Evolutionary conservation across 2,329 filamentous ascomycete genomes (phyloP), one percentile per base, ranked within the genome.

Genomic region (Pseudogymnoascus sp.): DNA sequence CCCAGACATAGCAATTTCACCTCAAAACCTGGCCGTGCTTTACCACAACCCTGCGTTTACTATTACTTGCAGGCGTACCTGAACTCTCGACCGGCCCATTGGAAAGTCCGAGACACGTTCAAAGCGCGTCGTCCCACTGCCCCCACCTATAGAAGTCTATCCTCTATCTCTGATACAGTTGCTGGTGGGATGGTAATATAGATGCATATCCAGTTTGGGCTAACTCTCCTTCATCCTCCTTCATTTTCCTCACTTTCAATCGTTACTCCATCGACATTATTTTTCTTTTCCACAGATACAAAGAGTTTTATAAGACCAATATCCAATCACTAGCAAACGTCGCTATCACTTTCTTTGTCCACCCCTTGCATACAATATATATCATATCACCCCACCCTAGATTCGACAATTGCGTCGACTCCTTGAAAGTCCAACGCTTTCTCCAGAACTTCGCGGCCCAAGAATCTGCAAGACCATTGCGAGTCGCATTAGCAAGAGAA

Each of bases 151-250:
- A 47, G 44, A 29, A 16, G 44, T 50, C 44, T 50, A 50, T 50
- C 44, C 29, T 50, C 21, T 50, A 50, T 50, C 44, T 50, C 44
- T 50, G 44, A 50, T 31, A 53, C 47, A 53, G 47, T 3, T 16
- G 24, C 24, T 53, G 47, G 47, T 53, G 47, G 47, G 47, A 53
- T 53, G 44, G 47, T 53, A 53, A 53, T 53, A 53, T 53, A 53
- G 47, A 53, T 29, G 24, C n/a, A 53, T 31, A 53, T 53, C 47
- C 47, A 53, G 47, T 16, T n/a, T 53, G n/a, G 31, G n/a, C 47
- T 31, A 31, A 53, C 26, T 53, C 26, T 53, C n/a, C 47, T 53
- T 53, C 47, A 16, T 53, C 42, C 42, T 47, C 21, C 42, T 47
- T 47, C 42, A 53, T 26, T 31, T 31, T 53, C 24, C 14, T 53